Conservation (phyloP, 2,329 filamentous ascomycete species). For the Nakataea oryzae region DNA sequence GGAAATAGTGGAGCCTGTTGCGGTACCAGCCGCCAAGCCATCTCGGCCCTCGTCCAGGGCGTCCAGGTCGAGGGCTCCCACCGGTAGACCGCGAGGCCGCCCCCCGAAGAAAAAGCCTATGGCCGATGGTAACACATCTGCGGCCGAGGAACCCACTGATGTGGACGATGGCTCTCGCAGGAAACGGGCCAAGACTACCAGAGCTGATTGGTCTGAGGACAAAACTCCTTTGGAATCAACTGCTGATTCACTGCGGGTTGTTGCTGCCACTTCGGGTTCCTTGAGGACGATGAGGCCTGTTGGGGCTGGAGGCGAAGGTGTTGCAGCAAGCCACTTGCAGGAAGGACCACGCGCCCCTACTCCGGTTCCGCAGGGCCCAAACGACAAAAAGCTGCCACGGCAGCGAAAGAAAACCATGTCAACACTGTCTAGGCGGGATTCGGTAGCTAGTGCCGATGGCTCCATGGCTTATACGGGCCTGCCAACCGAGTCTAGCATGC, state of each 20-base stretch:
- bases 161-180: conserved; percentile 48
- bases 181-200: conserved; percentile 73
- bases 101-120: conserved; percentile 39
- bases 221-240: conserved; percentile 62
- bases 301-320: conserved; percentile 28
- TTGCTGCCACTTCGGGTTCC: conserved; percentile 81
- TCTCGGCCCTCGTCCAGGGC: conserved; percentile 52
- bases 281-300: conserved; percentile 75
- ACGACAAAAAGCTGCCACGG: conserved; percentile 6
- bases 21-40: conserved; percentile 19
- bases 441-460: conserved; percentile 26
- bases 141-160: conserved; percentile 55
- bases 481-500: conserved; percentile 21
- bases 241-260: conserved; percentile 75
- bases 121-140: conserved; percentile 58
- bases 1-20: background rate
- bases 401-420: conserved; percentile 33
- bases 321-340: conserved; percentile 43
- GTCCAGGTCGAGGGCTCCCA: conserved; percentile 36
- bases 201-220: conserved; percentile 39
- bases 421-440: conserved; percentile 39
- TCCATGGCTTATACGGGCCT: conserved; percentile 15
- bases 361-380: conserved; percentile 49
- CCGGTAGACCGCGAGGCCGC: conserved; percentile 44
- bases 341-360: conserved; percentile 69